These are phyloP conservation scores for Scutellaria baicalensis DNA, from an alignment of 257 asterid genomes.

Conservation along the genomic window DNA sequence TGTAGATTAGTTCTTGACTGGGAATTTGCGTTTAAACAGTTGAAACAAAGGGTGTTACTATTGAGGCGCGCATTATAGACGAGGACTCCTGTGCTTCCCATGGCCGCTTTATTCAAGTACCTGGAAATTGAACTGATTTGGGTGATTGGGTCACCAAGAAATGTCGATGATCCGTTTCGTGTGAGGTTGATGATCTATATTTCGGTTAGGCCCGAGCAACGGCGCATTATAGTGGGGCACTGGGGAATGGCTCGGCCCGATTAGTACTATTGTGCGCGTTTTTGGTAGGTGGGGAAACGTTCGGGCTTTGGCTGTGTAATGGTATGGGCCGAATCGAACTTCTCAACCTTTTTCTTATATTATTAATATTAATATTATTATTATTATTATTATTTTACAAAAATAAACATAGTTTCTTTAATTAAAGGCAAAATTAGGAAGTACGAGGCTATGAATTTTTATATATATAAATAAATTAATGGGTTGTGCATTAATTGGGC, in stretches of 20 bases:
- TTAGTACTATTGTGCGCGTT: constrained; percentile 10
- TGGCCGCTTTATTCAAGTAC: constrained; percentile 9
- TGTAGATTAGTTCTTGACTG: constrained; percentile 26
- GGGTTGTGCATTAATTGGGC: too few relatives aligned
- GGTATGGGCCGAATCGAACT: too few relatives aligned
- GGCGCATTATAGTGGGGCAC: constrained; percentile 13
- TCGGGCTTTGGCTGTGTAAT: too few relatives aligned
- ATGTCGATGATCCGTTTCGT: not conserved
- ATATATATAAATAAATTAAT: too few relatives aligned
- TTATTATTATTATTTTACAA: too few relatives aligned
- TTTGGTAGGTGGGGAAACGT: not conserved
- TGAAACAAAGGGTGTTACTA: constrained; percentile 36
- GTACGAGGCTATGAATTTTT: too few relatives aligned
- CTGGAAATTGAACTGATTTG: constrained; percentile 5
- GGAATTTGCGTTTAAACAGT: constrained; percentile 38
- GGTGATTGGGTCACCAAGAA: constrained; percentile 5
- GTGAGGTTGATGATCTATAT: constrained; percentile 11
- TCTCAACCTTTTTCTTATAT: too few relatives aligned
- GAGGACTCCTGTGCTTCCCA: constrained; percentile 64
- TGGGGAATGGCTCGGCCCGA: not conserved
- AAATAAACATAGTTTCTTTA: too few relatives aligned
- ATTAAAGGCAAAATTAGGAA: too few relatives aligned
- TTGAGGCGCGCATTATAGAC: constrained; percentile 40
- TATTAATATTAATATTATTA: too few relatives aligned
- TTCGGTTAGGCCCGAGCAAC: constrained; percentile 6